Conservation (phyloP, 2,329 filamentous ascomycete species). For the Paecilomyces dactylethromorphus region DNA sequence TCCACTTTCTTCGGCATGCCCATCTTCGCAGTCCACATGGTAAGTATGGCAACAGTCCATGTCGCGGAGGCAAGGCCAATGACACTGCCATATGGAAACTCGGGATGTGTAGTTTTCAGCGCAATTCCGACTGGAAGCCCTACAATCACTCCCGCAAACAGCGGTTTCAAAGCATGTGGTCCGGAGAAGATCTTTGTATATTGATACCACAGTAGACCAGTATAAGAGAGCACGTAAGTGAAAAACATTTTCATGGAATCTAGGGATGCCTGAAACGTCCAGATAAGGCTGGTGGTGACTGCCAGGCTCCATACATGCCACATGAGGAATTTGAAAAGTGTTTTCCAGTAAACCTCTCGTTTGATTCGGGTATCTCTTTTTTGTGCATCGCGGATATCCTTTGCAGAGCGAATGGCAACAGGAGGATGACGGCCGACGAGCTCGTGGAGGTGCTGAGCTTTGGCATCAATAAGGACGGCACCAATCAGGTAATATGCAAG, state of each 20-base stretch:
- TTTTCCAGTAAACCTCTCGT: constrained; percentile 46
- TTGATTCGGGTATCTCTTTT: constrained; percentile 41
- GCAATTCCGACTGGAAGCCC: constrained; percentile 43
- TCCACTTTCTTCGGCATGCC: constrained; percentile 38
- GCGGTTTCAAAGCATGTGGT: constrained; percentile 41
- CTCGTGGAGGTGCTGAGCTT: constrained; percentile 46
- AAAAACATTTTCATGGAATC: constrained; percentile 45
- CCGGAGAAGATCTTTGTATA: constrained; percentile 49
- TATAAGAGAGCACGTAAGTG: constrained; percentile 44
- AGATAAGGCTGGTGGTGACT: constrained; percentile 45
- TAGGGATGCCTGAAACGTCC: constrained; percentile 41
- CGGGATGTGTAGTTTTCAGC: constrained; percentile 32
- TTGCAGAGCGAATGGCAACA: constrained; percentile 32
- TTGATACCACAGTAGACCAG: constrained; percentile 49
- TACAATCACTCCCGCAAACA: constrained; percentile 39
- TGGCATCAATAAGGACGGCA: constrained; percentile 51
- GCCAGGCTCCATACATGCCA: constrained; percentile 49
- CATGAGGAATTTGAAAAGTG: constrained; percentile 43
- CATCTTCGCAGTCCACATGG: constrained; percentile 43
- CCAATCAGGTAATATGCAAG: constrained; percentile 53
- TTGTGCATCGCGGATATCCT: constrained; percentile 39
- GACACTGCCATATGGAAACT: constrained; percentile 41
- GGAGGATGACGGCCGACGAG: constrained; percentile 37
- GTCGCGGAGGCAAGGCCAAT: constrained; percentile 44
- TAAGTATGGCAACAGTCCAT: constrained; percentile 47